A percentile compares a stretch with the other conserved stretches of the same genome.
Evolutionary conservation across 495 filamentous ascomycete genomes (phyloP).

Genomic region (Penicillium turbatum): DNA sequence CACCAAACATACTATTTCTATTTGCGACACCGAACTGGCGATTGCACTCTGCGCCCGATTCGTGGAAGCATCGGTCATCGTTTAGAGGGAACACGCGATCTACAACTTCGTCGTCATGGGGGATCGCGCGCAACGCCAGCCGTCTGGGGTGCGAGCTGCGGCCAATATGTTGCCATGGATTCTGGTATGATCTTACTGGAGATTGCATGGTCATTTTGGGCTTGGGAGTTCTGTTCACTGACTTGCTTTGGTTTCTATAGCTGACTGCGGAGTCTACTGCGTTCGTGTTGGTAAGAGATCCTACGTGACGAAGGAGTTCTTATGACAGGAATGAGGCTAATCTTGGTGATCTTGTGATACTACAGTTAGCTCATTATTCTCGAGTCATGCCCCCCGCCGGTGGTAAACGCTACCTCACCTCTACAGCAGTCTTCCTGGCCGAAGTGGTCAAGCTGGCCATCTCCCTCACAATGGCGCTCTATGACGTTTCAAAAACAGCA

Average conservation of each 20-base stretch:
- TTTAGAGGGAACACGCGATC: slow-evolving; percentile 6
- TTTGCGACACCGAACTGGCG: background rate
- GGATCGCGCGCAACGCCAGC: slow-evolving; percentile 34
- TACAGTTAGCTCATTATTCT: slow-evolving; percentile 85
- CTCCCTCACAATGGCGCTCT: slow-evolving; percentile 78
- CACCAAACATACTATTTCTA: background rate
- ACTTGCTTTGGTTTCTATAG: slow-evolving; percentile 24
- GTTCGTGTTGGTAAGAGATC: slow-evolving; percentile 39
- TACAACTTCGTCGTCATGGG: slow-evolving; percentile 29
- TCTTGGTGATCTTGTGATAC: background rate
- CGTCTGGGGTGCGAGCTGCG: slow-evolving; percentile 55
- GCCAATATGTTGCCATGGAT: slow-evolving; percentile 76
- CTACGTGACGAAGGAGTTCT: background rate
- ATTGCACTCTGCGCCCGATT: background rate
- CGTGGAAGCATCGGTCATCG: slow-evolving; percentile 14
- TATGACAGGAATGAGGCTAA: slow-evolving; percentile 10
- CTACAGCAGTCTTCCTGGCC: slow-evolving; percentile 90
- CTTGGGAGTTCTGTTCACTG: slow-evolving; percentile 4
- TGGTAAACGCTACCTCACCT: slow-evolving; percentile 84
- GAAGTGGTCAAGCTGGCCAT: slow-evolving; percentile 88
- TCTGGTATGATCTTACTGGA: slow-evolving; percentile 51
- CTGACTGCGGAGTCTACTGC: slow-evolving; percentile 39
- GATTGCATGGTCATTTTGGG: background rate
- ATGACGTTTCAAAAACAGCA: slow-evolving; percentile 73
- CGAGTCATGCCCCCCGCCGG: slow-evolving; percentile 79